Evolutionary conservation across 2,329 filamentous ascomycete genomes (phyloP).

Genomic region (Calonectria montana): DNA sequence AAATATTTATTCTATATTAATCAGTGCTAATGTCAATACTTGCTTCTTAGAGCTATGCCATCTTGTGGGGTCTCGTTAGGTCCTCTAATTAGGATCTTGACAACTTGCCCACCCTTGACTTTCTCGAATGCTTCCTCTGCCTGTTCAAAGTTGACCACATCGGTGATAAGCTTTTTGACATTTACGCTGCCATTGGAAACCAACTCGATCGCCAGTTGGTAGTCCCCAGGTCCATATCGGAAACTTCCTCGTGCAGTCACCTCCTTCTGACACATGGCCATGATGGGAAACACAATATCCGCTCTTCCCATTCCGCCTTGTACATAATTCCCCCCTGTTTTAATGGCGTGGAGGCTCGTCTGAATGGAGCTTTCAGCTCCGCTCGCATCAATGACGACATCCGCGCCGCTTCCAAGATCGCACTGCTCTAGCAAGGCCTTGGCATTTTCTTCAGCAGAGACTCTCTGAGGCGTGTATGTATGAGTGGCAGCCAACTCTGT

Average conservation of each 20-base stretch:
- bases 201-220: not conserved
- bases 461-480: not conserved
- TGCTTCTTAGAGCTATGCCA: not conserved
- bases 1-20: no score
- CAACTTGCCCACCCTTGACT: not conserved
- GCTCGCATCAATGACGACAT: not conserved
- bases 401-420: not conserved
- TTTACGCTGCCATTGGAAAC: not conserved
- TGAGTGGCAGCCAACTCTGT: not conserved
- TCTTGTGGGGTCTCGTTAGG: not conserved
- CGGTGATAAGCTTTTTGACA: not conserved
- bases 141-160: not conserved
- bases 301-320: not conserved
- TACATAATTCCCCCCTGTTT: not conserved
- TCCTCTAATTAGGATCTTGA: not conserved
- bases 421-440: not conserved
- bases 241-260: not conserved
- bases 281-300: conserved; percentile 25
- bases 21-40: not conserved
- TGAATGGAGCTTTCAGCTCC: not conserved
- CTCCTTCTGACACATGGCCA: conserved; percentile 3
- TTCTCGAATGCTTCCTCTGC: not conserved
- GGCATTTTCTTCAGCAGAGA: not conserved
- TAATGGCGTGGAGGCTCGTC: not conserved
- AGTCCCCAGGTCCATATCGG: not conserved